phyloP scores from a whole-genome alignment of 2,329 filamentous ascomycete genomes.

The Botryosphaeria dothidea region DNA sequence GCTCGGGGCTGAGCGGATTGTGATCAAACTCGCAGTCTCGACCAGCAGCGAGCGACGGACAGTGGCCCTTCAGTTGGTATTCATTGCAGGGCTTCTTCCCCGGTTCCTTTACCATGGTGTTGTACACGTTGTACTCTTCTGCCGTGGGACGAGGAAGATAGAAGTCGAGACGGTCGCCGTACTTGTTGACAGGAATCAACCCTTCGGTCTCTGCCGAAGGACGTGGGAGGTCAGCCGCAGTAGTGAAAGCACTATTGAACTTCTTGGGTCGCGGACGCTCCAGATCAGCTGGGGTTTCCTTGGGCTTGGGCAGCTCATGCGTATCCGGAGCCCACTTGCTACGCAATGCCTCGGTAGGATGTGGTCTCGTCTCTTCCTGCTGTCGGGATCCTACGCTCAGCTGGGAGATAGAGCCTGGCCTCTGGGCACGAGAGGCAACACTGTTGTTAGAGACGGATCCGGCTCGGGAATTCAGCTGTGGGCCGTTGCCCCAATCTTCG shows the following conservation, averaged over 20 bases:
- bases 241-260: neutral
- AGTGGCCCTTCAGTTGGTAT: slow-evolving; percentile 46
- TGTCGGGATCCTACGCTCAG: slow-evolving; percentile 4
- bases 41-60: slow-evolving; percentile 23
- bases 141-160: slow-evolving; percentile 39
- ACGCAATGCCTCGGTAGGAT: neutral
- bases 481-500: slow-evolving; percentile 6
- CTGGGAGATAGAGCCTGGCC: neutral
- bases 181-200: slow-evolving; percentile 50
- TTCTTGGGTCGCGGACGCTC: neutral
- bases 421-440: neutral
- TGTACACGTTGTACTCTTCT: slow-evolving; percentile 44
- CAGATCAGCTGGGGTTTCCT: neutral
- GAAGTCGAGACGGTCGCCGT: slow-evolving; percentile 50
- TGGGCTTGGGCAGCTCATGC: neutral
- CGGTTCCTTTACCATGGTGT: slow-evolving; percentile 29
- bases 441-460: neutral
- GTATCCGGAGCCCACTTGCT: neutral
- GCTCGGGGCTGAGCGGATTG: slow-evolving; percentile 39
- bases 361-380: neutral
- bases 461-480: neutral
- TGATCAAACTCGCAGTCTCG: slow-evolving; percentile 49
- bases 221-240: slow-evolving; percentile 15
- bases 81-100: slow-evolving; percentile 52
- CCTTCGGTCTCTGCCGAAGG: slow-evolving; percentile 17